phyloP scores from a whole-genome alignment of 1,284 basidiomycete species.

The Fistulina hepatica region DNA sequence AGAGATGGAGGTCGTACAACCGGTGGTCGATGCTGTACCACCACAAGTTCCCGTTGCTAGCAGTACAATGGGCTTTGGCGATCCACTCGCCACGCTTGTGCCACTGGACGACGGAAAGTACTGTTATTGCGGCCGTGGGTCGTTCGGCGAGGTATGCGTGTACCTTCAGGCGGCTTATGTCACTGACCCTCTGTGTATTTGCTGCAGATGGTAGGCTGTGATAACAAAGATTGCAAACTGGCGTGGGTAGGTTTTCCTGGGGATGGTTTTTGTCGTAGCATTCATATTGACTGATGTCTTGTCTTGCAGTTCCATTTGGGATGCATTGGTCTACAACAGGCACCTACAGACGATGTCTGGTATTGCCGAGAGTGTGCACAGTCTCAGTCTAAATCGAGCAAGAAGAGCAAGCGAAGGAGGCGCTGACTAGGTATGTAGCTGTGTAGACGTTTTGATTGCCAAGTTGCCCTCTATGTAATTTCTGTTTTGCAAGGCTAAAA shows the following conservation, averaged over 20 bases:
- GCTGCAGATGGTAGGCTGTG: slow-evolving; percentile 75
- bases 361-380: too few species aligned
- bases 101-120: slow-evolving; percentile 63
- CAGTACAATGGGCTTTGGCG: slow-evolving; percentile 13
- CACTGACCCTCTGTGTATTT: too few species aligned
- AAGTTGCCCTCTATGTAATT: too few species aligned
- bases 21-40: neutral
- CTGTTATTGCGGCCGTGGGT: slow-evolving; percentile 66
- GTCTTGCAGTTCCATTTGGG: neutral
- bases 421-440: too few species aligned
- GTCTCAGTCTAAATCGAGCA: too few species aligned
- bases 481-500: too few species aligned
- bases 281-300: neutral
- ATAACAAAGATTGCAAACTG: slow-evolving; percentile 49
- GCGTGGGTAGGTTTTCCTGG: slow-evolving; percentile 57
- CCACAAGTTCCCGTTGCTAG: slow-evolving; percentile 12
- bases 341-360: neutral
- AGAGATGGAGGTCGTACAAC: too few species aligned
- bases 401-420: too few species aligned
- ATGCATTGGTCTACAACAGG: neutral
- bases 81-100: slow-evolving; percentile 59
- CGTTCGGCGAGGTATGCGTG: neutral
- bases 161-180: slow-evolving; percentile 8
- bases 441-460: too few species aligned
- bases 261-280: slow-evolving; percentile 3